Conservation (phyloP, 129 eudicot species). For the Dittrichia graveolens region DNA sequence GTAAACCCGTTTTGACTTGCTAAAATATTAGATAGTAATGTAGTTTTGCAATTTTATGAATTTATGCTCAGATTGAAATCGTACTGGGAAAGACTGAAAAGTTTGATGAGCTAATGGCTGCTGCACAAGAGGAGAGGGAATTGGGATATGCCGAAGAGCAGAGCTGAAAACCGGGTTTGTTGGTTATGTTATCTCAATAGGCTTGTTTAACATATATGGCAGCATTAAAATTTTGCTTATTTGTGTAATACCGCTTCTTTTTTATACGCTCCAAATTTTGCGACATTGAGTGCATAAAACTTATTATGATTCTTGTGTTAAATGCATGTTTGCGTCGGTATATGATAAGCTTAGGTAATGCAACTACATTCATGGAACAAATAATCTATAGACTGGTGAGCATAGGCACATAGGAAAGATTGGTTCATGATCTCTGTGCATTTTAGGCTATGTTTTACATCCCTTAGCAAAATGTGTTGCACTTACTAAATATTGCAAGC, state of each 20-base stretch:
- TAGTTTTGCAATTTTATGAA: background rate
- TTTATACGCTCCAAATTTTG: background rate
- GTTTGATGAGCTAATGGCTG: conserved; percentile 58
- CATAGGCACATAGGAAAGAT: too few species aligned
- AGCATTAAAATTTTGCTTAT: background rate
- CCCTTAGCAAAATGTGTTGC: too few species aligned
- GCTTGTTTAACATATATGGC: background rate
- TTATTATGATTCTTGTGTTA: too few species aligned
- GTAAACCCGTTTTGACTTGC: background rate
- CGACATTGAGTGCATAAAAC: too few species aligned
- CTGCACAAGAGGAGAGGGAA: conserved; percentile 46
- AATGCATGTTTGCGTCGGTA: too few species aligned
- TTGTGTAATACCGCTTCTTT: background rate
- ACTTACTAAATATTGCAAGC: too few species aligned
- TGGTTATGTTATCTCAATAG: background rate
- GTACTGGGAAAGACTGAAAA: conserved; percentile 56
- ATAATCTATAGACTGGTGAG: too few species aligned
- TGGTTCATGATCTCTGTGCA: too few species aligned
- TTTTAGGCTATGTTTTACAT: too few species aligned
- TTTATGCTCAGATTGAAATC: conserved; percentile 45
- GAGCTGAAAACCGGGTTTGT: conserved; percentile 19
- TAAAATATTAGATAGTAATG: background rate
- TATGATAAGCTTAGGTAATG: too few species aligned
- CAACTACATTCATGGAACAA: too few species aligned
- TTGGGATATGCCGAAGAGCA: conserved; percentile 46